phyloP scores from a whole-genome alignment of 352 stramenopile genomes.

The Pythium dissimile region DNA sequence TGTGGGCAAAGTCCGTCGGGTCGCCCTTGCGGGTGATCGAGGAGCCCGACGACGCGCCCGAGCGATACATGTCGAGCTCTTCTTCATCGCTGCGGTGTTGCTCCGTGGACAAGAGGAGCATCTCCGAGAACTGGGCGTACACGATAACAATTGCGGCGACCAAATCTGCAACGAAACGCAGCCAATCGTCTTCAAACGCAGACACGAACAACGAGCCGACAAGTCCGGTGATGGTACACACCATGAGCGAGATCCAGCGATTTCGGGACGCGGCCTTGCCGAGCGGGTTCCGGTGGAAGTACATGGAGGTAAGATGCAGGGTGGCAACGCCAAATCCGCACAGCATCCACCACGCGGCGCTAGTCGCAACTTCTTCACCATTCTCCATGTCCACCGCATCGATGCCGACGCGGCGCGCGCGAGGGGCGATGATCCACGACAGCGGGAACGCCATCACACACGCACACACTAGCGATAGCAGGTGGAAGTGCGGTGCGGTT shows the following conservation, averaged over 20 bases:
- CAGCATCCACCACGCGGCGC: conserved; percentile 18
- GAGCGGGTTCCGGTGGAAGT: conserved; percentile 27
- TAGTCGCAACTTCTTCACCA: not conserved
- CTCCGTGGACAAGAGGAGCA: conserved; percentile 20
- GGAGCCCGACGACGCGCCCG: not conserved
- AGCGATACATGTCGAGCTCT: conserved; percentile 47
- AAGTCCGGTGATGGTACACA: conserved; percentile 38
- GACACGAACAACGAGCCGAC: conserved; percentile 34
- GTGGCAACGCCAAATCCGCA: conserved; percentile 17
- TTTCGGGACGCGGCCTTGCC: conserved; percentile 24
- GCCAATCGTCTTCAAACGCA: conserved; percentile 43
- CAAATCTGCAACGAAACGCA: conserved; percentile 39
- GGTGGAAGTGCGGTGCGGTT: conserved; percentile 31
- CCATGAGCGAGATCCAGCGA: conserved; percentile 33
- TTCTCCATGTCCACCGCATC: conserved; percentile 14
- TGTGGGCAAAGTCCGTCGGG: conserved; percentile 12
- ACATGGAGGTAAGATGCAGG: conserved; percentile 26
- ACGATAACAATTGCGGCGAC: conserved; percentile 44
- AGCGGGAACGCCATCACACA: conserved; percentile 31
- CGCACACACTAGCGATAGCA: conserved; percentile 35
- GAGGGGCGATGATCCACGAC: conserved; percentile 26
- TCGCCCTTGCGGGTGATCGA: not conserved
- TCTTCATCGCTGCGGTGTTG: conserved; percentile 17
- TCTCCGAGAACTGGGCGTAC: conserved; percentile 39
- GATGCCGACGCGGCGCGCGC: conserved; percentile 31